Evolutionary conservation across 306 rosid species (phyloP).

Genomic region (Dryas drummondii): DNA sequence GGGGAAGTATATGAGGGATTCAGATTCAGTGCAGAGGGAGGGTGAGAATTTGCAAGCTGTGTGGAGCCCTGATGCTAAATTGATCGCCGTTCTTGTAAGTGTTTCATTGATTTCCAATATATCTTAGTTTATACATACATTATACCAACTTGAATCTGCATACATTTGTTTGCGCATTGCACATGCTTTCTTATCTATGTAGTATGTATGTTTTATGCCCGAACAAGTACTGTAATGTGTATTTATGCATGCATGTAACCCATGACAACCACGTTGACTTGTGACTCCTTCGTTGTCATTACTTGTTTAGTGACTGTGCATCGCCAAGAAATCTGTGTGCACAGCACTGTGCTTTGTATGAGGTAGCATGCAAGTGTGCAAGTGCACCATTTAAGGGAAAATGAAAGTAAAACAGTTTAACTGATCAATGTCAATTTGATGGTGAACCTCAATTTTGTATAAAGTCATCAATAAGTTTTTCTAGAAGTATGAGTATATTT

Average conservation of each 20-base stretch:
- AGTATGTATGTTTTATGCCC: background rate
- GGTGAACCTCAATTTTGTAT: background rate
- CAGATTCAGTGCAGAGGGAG: slow-evolving; percentile 69
- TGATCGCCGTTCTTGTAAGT: slow-evolving; percentile 83
- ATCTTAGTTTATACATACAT: background rate
- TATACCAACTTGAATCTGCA: background rate
- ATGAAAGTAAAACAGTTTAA: background rate
- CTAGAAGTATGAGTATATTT: background rate
- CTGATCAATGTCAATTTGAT: background rate
- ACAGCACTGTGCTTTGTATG: background rate
- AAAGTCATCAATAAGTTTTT: background rate
- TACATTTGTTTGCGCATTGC: background rate
- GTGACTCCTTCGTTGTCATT: background rate
- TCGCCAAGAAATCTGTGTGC: too few relatives aligned
- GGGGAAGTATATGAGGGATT: slow-evolving; percentile 89
- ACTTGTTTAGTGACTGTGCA: background rate
- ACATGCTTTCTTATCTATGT: background rate
- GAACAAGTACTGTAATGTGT: slow-evolving; percentile 1
- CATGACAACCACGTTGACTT: background rate
- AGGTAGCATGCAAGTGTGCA: background rate
- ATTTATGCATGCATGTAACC: background rate
- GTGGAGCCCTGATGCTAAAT: slow-evolving; percentile 93
- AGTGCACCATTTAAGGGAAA: background rate
- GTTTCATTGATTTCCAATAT: background rate
- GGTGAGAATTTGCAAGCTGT: slow-evolving; percentile 96